phyloP scores from a whole-genome alignment of 306 rosid genomes.

The Lupinus albus region DNA sequence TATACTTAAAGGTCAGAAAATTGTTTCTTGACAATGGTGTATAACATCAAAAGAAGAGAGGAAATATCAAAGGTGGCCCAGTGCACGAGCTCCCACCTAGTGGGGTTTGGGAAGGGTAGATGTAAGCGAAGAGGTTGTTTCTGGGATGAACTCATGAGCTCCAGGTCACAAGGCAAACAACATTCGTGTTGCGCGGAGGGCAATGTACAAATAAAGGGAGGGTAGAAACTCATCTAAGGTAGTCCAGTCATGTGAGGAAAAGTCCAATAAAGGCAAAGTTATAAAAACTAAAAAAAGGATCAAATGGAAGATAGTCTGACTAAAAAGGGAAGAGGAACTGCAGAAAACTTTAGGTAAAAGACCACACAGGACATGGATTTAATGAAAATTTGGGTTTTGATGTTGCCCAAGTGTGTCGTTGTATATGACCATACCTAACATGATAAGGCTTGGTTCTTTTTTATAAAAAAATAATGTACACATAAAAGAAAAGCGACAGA shows the following conservation, averaged over 20 bases:
- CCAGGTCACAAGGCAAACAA: too few species aligned
- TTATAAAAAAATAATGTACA: not conserved
- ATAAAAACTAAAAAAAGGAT: conserved; percentile 4
- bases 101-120: too few species aligned
- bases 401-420: conserved; percentile 5
- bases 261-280: not conserved
- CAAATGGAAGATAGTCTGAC: conserved; percentile 11
- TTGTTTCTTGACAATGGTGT: not conserved
- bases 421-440: conserved; percentile 13
- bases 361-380: conserved; percentile 21
- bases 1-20: conserved; percentile 1
- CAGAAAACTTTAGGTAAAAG: not conserved
- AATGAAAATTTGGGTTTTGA: conserved; percentile 11
- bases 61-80: too few species aligned
- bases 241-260: conserved; percentile 7
- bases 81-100: too few species aligned
- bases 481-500: not conserved
- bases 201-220: not conserved
- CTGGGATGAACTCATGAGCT: too few species aligned
- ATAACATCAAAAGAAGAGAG: conserved; percentile 2
- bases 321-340: conserved; percentile 13
- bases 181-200: too few species aligned
- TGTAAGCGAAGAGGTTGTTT: too few species aligned
- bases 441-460: not conserved
- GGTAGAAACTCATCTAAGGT: conserved; percentile 19